Evolutionary conservation across 2,329 filamentous ascomycete species (phyloP), one percentile per base, ranked within the genome.

Genomic region (Ceratocystis colombiana): DNA sequence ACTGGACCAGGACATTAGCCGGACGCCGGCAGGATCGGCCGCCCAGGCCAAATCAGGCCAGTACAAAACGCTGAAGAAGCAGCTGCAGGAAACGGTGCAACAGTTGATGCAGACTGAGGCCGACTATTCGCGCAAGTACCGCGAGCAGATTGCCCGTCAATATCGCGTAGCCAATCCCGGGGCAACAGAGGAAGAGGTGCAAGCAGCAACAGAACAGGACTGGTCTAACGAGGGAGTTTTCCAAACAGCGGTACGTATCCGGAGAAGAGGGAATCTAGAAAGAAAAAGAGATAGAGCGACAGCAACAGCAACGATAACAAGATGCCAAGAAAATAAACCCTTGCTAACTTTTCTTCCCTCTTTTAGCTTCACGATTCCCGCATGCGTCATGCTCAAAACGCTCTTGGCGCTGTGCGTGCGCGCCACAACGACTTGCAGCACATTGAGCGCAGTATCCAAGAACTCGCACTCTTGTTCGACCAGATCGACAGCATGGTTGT

Each of bases 101-200:
- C 82, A 83, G 71, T 91, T 89, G 75, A 81, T 87, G 73, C 78
- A 82, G 70, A 86, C 89, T 73, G 89, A 94, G 79, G 79, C 82
- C 68, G 80, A 82, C 59, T 92, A 90, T 78, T 82, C 84, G 72
- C 80, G 84, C 73, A 80, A 85, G 70, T 90, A 90, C 75, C 83
- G 86, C 68, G 87, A 91, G 69, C 88, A 90, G 75, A 90, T 93
- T 73, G 84, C 84, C 67, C 82, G 89, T 72, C 89, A 94, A 76
- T 92, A 89, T 76, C 81, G 84, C 66, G 91, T 93, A 73, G 88
- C 90, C 70, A 90, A 91, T 74, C 89, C 89, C 64, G 86, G 90
- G 57, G 89, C 89, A n/a, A 82, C 82, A 62, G 88, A 91, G 68
- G 78, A 82, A 1, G 87, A 93, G 75, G 85, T 92, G 2, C 78